Conservation (phyloP, 805 yeast species). For the Millerozyma miso region DNA sequence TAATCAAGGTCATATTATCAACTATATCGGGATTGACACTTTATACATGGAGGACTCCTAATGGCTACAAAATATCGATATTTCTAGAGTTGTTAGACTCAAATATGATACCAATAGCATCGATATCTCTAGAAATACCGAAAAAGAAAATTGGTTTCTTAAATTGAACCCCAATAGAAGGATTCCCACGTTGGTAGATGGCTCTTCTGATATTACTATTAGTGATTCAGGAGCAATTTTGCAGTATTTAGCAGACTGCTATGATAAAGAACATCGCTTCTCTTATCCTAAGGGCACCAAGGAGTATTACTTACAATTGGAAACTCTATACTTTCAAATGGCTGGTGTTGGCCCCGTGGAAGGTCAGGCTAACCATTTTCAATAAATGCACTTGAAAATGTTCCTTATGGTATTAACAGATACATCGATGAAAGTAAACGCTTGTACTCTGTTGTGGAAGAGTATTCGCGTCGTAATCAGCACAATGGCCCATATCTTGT, state of each 20-base stretch:
- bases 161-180: constrained; percentile 60
- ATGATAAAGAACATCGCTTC: constrained; percentile 50
- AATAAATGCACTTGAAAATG: constrained; percentile 43
- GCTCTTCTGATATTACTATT: constrained; percentile 41
- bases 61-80: constrained; percentile 40
- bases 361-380: constrained; percentile 56
- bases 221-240: constrained; percentile 63
- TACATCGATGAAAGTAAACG: constrained; percentile 49
- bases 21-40: constrained; percentile 7
- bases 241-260: constrained; percentile 55
- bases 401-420: constrained; percentile 52
- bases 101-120: constrained; percentile 39
- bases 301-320: constrained; percentile 49
- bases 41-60: constrained; percentile 36
- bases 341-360: constrained; percentile 62
- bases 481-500: constrained; percentile 48
- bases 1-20: neutral
- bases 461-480: constrained; percentile 42
- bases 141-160: constrained; percentile 55
- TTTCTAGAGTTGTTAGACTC: constrained; percentile 38
- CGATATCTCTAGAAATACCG: constrained; percentile 39
- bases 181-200: constrained; percentile 51
- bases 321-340: constrained; percentile 49
- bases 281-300: constrained; percentile 33
- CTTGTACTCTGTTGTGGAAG: constrained; percentile 55